Evolutionary conservation across 768 basidiomycete genomes (phyloP).

Genomic region (Mycena vitilis): DNA sequence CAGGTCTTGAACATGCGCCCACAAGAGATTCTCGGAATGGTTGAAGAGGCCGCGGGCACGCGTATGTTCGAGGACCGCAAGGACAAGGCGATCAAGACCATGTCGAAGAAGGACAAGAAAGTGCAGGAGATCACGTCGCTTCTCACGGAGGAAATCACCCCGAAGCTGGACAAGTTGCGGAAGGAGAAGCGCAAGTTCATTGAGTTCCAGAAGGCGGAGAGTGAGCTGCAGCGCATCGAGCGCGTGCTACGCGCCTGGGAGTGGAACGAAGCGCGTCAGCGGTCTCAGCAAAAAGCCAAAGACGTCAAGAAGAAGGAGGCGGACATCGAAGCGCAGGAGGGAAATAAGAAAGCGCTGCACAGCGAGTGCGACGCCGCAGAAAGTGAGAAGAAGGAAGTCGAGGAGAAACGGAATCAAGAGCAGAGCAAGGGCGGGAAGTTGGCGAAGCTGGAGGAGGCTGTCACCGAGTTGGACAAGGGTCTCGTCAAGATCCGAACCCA

Average conservation of each 20-base stretch:
- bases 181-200: slow-evolving; percentile 90
- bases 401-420: slow-evolving; percentile 85
- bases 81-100: slow-evolving; percentile 95
- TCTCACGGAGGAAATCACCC: slow-evolving; percentile 90
- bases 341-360: slow-evolving; percentile 60
- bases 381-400: slow-evolving; percentile 72
- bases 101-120: slow-evolving; percentile 97
- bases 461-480: slow-evolving; percentile 80
- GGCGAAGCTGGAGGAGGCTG: slow-evolving; percentile 85
- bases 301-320: slow-evolving; percentile 64
- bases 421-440: slow-evolving; percentile 93
- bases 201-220: slow-evolving; percentile 88
- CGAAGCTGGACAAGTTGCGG: slow-evolving; percentile 92
- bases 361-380: slow-evolving; percentile 72
- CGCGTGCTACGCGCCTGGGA: slow-evolving; percentile 89
- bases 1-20: slow-evolving; percentile 98
- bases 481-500: slow-evolving; percentile 88
- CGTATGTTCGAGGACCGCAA: slow-evolving; percentile 99
- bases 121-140: slow-evolving; percentile 88
- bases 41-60: slow-evolving; percentile 98
- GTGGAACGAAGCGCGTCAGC: slow-evolving; percentile 75
- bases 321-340: slow-evolving; percentile 61
- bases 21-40: slow-evolving; percentile 97
- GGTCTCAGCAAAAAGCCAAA: slow-evolving; percentile 63
- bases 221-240: slow-evolving; percentile 88